phyloP scores from a whole-genome alignment of 306 rosid species.

The Vigna reflexopilosa region DNA sequence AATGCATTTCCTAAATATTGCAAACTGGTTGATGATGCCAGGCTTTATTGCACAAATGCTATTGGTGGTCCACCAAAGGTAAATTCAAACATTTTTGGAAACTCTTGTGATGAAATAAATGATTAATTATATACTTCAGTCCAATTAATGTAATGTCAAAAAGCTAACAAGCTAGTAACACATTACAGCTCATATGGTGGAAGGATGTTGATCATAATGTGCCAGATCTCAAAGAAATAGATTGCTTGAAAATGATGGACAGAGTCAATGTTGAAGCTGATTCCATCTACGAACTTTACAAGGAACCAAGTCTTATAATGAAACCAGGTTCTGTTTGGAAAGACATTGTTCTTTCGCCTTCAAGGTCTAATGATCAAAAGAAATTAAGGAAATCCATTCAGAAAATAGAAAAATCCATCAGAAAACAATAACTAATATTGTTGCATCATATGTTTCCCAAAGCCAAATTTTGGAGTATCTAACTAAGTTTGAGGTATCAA shows the following conservation, averaged over 20 bases:
- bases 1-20: constrained; percentile 73
- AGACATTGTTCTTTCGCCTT: constrained; percentile 61
- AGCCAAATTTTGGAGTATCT: constrained; percentile 36
- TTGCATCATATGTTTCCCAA: not conserved
- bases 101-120: not conserved
- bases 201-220: constrained; percentile 62
- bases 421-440: constrained; percentile 3
- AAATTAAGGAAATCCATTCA: constrained; percentile 58
- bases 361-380: constrained; percentile 59
- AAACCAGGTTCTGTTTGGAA: constrained; percentile 72
- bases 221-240: constrained; percentile 59
- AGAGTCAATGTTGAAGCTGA: constrained; percentile 70
- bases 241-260: constrained; percentile 53
- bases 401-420: constrained; percentile 54
- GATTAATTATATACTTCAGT: not conserved
- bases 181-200: constrained; percentile 71
- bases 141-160: constrained; percentile 1
- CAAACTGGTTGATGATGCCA: constrained; percentile 80
- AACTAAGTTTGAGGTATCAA: not conserved
- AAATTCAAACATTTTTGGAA: constrained; percentile 8
- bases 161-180: constrained; percentile 27
- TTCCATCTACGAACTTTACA: constrained; percentile 73
- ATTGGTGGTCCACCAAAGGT: constrained; percentile 75
- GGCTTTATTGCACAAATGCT: constrained; percentile 67
- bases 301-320: constrained; percentile 45